Base-by-base conservation (phyloP, 495 filamentous ascomycete genomes). In the Terfezia claveryi region DNA sequence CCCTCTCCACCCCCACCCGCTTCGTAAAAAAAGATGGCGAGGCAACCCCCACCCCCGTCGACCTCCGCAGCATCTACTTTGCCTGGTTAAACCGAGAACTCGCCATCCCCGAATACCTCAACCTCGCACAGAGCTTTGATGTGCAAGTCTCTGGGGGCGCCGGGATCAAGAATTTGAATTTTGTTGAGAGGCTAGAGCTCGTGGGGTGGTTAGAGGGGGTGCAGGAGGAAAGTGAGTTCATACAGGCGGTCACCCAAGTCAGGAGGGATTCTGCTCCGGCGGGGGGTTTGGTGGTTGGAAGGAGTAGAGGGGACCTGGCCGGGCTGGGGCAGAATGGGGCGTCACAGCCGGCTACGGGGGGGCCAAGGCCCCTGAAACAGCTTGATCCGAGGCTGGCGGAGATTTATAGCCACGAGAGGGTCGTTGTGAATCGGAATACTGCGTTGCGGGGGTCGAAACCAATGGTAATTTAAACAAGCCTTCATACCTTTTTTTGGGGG, bases 61-160 rank as follows among this genome's bases (percentile, higher is more conserved):
- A 94, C 66, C 76, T 99, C 41, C 86, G 91, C 67, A 85, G 80
- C 68, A 87, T 96, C 70, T 94, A 85, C 69, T 92, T 95, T 58
- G 84, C 86, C 53, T 99, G 85, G 83, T 74, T 82, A 65, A 89
- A 94, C 66, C 85, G 85, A 66, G 87, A 95, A 71, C 76, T 79
- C 56, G 76, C 81, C 38, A 86, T 93, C 63, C 80, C 81, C 9
- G 85, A 87, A 56, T 96, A 96, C 73, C 88, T 95, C 67, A 76
- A 80, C 50, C 79, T 80, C 8, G 84, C 84, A 20, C 77, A 84
- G 64, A 72, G 78, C 57, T 73, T 96, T 38, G 27, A 32, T 7
- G 27, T 7, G 7, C 41, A 46, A 8, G 41, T 14, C 41, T 14
- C 14, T 0, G 8, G 17, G 8, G 94, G 89, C 58, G 82, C 87